Base-by-base conservation (phyloP, 805 yeast genomes). In the Candida sphagnicola region DNA sequence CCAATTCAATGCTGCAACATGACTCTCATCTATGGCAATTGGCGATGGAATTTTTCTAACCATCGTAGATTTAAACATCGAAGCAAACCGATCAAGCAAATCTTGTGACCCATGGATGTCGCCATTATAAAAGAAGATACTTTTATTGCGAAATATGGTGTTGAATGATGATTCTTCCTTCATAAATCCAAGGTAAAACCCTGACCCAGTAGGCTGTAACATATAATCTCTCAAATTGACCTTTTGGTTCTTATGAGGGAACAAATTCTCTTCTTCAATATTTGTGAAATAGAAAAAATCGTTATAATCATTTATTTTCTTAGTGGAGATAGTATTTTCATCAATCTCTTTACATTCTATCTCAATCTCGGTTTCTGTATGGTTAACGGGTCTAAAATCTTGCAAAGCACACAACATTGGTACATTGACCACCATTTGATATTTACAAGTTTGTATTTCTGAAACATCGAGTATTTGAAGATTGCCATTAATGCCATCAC, bases 371-470 rank as follows among this genome's bases (percentile, higher is more conserved):
- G 53, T 47, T 18, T 57, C 62, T 17, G 54, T 55, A 8, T 45
- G 36, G 12, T 47, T 39, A 17, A 40, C 51, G 4, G 64, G 62
- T 28, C 41, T 36, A 37, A 68, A 65, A 34, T 64, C 68, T 47
- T 63, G 53, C 50, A 53, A 32, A 38, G 41, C 41, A 46, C 88
- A 82, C 17, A 82, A 58, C 5, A 58, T 52, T 0, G 80, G 80
- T 0, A 80, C 66, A 34, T 67, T 67, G 3, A 82, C 57, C 18
- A 62, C 62, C 57, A 78, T 67, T 45, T 67, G 67, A 50, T 82
- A 82, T 32, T 71, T 72, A 53, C 89, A 82, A 0, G 82, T 76
- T 39, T 66, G 69, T 23, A 67, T 57, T 54, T 82, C 89, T 35
- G 59, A 59, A 3, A 78, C 66, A 51, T 71, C 70, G 8, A 61